Evolutionary conservation across 2,329 filamentous ascomycete genomes (phyloP), one percentile per base, ranked within the genome.

Genomic region (Lasiodiplodia theobromae): DNA sequence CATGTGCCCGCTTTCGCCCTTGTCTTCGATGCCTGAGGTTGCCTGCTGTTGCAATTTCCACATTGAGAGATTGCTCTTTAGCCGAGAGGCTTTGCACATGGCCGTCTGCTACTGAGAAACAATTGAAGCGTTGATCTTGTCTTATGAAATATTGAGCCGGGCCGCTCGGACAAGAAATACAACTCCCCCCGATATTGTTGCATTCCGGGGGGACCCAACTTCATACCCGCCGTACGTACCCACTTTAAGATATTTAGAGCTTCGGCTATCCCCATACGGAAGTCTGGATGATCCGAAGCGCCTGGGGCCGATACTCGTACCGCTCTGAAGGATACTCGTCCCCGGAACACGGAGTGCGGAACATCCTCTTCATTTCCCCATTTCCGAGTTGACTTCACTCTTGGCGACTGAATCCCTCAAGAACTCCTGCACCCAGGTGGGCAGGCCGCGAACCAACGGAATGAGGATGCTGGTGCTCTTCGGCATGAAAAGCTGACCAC

Each of bases 381-480:
- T 37, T 18, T 23, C 47, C 3, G 28, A 12, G 31, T 18, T 53
- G 44, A 14, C 28, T 14, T 64, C 60, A 31, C 31, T 52, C 14
- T 31, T 64, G 18, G 47, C 47, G 16, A 38, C 31, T 5, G 60
- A 38, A 58, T 68, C 71, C 64, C 78, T 68, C 2, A 77, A 4
- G 2, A 60, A 16, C 66, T 77, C 75, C 67, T 76, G 74, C 53
- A 71, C 51, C 75, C 74, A 77, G 25, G 70, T 25, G 2, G 75
- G 75, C 71, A 70, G 74, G 25, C 65, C 69, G 28, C 74, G 63
- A 44, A 74, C 71, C 47, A 86, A 70, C 10, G 73, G 74, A 5
- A 77, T 74, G 2, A 70, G 12, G 78, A 62, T 51, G 72, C 2
- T 71, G 51, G 62, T 23, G 8, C 53, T 69, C 47, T 67, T 60